phyloP scores from a whole-genome alignment of 805 yeast genomes.

The Kluyveromyces aestuarii region DNA sequence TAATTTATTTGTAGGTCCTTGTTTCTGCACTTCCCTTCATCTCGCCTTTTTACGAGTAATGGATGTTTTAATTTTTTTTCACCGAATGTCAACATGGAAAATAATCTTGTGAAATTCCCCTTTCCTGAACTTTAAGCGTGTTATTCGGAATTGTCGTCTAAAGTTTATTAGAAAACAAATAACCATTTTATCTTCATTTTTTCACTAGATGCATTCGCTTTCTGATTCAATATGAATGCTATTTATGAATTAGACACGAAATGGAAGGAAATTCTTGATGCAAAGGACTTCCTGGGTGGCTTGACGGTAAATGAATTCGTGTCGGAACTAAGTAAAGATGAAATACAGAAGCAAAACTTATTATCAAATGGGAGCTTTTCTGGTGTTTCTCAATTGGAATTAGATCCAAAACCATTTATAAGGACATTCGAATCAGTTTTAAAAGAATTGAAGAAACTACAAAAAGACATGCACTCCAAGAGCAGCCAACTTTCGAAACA shows the following conservation, averaged over 20 bases:
- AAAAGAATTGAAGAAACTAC: conserved; percentile 55
- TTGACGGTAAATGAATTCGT: conserved; percentile 71
- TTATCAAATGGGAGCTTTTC: conserved; percentile 1
- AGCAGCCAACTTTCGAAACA: conserved; percentile 46
- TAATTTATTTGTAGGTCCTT: too few relatives aligned
- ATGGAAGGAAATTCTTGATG: conserved; percentile 43
- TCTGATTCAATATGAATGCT: conserved; percentile 26
- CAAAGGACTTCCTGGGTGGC: conserved; percentile 59
- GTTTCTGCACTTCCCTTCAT: too few relatives aligned
- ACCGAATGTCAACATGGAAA: neutral
- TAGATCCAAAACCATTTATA: conserved; percentile 92
- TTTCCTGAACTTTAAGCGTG: neutral
- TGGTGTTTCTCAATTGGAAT: conserved; percentile 12
- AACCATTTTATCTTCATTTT: too few relatives aligned
- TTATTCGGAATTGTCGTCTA: too few relatives aligned
- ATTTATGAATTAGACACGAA: conserved; percentile 58
- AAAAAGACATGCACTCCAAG: conserved; percentile 43
- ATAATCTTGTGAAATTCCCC: neutral
- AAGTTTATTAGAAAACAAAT: too few relatives aligned
- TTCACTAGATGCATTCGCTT: neutral
- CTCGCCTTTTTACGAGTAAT: too few relatives aligned
- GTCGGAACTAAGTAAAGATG: conserved; percentile 67
- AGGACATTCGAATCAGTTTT: conserved; percentile 85
- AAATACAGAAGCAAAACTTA: conserved; percentile 18
- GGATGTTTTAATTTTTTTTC: too few relatives aligned